These are phyloP conservation scores for Cyclospora cayetanensis DNA, from an alignment of 169 alveolate genomes.

Conservation along the genomic window DNA sequence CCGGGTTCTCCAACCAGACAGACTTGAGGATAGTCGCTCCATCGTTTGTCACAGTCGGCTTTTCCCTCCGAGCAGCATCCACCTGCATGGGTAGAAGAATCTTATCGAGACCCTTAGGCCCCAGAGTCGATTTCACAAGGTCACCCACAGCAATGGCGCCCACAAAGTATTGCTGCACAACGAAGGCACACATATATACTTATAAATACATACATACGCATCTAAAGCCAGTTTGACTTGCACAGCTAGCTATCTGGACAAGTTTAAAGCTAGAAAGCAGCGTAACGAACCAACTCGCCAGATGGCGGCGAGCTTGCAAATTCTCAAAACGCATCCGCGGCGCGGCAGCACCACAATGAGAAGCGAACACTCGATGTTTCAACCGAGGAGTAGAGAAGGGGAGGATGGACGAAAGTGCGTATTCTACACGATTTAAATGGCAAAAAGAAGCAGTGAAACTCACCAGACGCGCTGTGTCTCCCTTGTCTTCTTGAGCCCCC, in stretches of 20 bases:
- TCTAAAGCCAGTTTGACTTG: too few species aligned
- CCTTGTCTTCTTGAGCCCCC: conserved; percentile 75
- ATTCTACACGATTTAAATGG: too few species aligned
- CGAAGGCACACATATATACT: background rate
- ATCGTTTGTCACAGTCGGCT: conserved; percentile 97
- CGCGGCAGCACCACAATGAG: too few species aligned
- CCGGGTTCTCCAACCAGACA: conserved; percentile 99
- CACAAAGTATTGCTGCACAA: conserved; percentile 78
- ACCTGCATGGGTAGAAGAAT: conserved; percentile 92
- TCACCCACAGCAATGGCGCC: conserved; percentile 99
- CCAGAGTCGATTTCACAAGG: conserved; percentile 98
- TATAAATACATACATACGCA: background rate
- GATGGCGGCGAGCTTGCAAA: too few species aligned
- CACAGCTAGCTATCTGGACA: too few species aligned
- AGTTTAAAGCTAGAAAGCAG: too few species aligned
- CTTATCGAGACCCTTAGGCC: conserved; percentile 96
- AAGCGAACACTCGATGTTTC: too few species aligned
- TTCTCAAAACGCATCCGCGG: too few species aligned
- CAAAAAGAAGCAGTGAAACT: background rate
- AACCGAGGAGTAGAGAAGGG: too few species aligned
- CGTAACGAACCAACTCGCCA: too few species aligned
- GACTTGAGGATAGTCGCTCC: conserved; percentile 99
- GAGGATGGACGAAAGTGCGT: too few species aligned
- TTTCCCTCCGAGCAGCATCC: conserved; percentile 86
- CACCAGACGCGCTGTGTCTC: conserved; percentile 75